Conservation (phyloP, 2,329 filamentous ascomycete species). For the Microcyclosporella mali region DNA sequence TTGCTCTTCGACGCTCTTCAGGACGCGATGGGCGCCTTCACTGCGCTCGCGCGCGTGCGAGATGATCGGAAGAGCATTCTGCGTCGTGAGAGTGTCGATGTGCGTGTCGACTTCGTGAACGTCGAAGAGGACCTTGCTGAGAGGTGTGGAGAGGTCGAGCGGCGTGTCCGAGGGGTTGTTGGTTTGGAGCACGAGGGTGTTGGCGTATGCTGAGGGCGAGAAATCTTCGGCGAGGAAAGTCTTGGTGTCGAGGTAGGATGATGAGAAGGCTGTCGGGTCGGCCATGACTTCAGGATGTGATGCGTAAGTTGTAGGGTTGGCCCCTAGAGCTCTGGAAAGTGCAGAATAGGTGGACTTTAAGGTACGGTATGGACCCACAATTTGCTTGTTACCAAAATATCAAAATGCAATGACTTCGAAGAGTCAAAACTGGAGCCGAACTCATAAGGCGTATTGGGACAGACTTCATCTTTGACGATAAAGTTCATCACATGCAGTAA, state of each 20-base stretch:
- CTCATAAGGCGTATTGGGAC: neutral
- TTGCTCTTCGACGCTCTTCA: constrained; percentile 72
- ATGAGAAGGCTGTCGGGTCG: constrained; percentile 1
- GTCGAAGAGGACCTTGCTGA: constrained; percentile 91
- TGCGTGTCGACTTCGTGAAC: constrained; percentile 95
- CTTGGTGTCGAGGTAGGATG: constrained; percentile 84
- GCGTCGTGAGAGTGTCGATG: constrained; percentile 82
- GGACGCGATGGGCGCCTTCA: constrained; percentile 63
- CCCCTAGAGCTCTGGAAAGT: neutral
- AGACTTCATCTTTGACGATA: neutral
- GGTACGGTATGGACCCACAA: no score
- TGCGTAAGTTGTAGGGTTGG: neutral
- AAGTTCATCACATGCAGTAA: neutral
- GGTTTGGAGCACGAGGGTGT: constrained; percentile 77
- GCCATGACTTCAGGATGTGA: constrained; percentile 1
- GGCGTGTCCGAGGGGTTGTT: constrained; percentile 88
- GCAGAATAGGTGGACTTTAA: neutral
- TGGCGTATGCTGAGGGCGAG: constrained; percentile 75
- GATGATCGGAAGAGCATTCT: constrained; percentile 74
- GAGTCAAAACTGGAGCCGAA: neutral
- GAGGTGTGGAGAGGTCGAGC: constrained; percentile 86
- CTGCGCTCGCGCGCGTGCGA: constrained; percentile 70
- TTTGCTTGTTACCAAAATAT: no score
- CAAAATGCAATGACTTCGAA: neutral
- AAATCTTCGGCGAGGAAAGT: constrained; percentile 80